Conservation (phyloP, 176 grass and related monocot genomes). For the barley (Hordeum vulgare) region MorexV3_pseudomolecules_assembly NC_058518.1:241426953-241427452, state of each 20-base stretch:
- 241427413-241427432: slow-evolving; percentile 69
- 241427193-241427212: slow-evolving; percentile 32
- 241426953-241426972: neutral
- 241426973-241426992: slow-evolving; percentile 17
- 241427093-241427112: slow-evolving; percentile 18
- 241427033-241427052: neutral
- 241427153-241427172: neutral
- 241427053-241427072: neutral
- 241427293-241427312: slow-evolving; percentile 74
- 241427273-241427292: slow-evolving; percentile 57
- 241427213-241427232: slow-evolving; percentile 51
- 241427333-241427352: slow-evolving; percentile 40
- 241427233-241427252: slow-evolving; percentile 25
- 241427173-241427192: neutral
- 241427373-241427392: slow-evolving; percentile 41
- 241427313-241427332: slow-evolving; percentile 66
- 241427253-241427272: slow-evolving; percentile 39
- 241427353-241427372: slow-evolving; percentile 26
- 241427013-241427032: slow-evolving; percentile 18
- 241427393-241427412: slow-evolving; percentile 24
- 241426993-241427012: slow-evolving; percentile 27
- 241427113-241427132: slow-evolving; percentile 44
- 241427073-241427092: slow-evolving; percentile 21
- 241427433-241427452: slow-evolving; percentile 55
- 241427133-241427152: slow-evolving; percentile 35